phyloP scores from a whole-genome alignment of 805 yeast genomes.

The Sugiyamaella valdiviana region DNA sequence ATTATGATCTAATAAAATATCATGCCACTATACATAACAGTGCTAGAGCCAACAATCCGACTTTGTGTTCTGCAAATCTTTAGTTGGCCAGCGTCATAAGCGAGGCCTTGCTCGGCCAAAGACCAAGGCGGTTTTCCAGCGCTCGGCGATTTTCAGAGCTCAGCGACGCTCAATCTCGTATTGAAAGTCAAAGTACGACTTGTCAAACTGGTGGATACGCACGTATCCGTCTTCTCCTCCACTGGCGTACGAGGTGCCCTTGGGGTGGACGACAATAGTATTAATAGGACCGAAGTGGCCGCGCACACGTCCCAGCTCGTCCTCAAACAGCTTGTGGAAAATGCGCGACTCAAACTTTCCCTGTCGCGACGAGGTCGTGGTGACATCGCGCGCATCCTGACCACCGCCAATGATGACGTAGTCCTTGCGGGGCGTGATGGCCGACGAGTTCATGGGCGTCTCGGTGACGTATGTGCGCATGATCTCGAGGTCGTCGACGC shows the following conservation, averaged over 20 bases:
- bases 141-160: background rate
- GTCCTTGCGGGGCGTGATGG: constrained; percentile 88
- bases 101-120: too few species aligned
- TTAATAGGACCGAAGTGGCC: constrained; percentile 99
- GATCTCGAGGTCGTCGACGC: constrained; percentile 65
- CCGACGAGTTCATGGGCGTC: constrained; percentile 92
- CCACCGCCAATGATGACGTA: constrained; percentile 96
- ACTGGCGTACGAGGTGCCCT: constrained; percentile 86
- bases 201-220: constrained; percentile 89
- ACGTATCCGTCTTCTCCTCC: constrained; percentile 99
- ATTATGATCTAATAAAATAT: background rate
- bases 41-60: background rate
- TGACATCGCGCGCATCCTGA: constrained; percentile 97
- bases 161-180: constrained; percentile 65
- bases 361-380: constrained; percentile 88
- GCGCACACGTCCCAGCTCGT: constrained; percentile 92
- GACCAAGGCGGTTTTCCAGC: background rate
- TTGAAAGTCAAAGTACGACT: constrained; percentile 85
- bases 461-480: constrained; percentile 77
- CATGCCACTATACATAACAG: background rate
- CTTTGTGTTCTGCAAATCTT: background rate
- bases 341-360: constrained; percentile 97
- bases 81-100: background rate
- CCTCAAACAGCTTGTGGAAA: constrained; percentile 89
- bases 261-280: constrained; percentile 88